Base-by-base conservation (phyloP, 441 rosid genomes). In the Erysimum cheiri region DNA sequence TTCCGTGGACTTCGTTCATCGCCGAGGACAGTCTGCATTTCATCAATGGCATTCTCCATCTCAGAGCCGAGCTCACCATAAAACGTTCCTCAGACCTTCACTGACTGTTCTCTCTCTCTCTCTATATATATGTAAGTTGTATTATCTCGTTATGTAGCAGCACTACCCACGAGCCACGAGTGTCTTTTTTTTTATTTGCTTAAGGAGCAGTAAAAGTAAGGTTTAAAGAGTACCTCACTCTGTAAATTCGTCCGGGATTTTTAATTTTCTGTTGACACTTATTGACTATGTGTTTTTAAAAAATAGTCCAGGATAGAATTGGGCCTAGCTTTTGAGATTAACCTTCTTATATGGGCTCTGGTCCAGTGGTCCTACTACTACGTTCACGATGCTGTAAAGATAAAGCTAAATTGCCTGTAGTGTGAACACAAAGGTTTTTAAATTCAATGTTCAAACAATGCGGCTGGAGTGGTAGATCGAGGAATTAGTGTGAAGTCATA, bases 21-120 rank as follows among this genome's bases (percentile, higher is more conserved):
- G 88, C 85, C 0, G 91, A 86, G 1, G 91, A 88, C 54, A 85
- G 91, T 64, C 60, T 28, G 12, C 81, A 69, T 76, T 88, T 86
- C 78, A 85, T 88, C 64, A 80, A 86, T 40, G 94, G 85, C 40
- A 78, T 77, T 58, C 94, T 88, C 61, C 91, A 88, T 80, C 88
- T 88, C 41, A 80, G 91, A 72, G 94, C 91, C 4, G 94, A 86
- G 75, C 94, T 88, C 56, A 86, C 94, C 76, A 85, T 88, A 55
- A 86, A 78, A 83, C 85, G 77, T 37, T 11, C 76, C 29, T 0
- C 65, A 52, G 80, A 71, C 5, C 48, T 66, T 59, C 76, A 43
- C 43, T 76, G 62, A 58, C 40, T 56, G 33, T 3, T 22, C 11
- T 41, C 6, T 29, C 28, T 54, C 13, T 32, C 71, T 64, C 11